Percentiles rank a stretch among this genome's conserved stretches.
These are phyloP conservation scores for Vaucheria bursata DNA, from an alignment of 352 stramenopile genomes.

Conservation along the genomic window DNA sequence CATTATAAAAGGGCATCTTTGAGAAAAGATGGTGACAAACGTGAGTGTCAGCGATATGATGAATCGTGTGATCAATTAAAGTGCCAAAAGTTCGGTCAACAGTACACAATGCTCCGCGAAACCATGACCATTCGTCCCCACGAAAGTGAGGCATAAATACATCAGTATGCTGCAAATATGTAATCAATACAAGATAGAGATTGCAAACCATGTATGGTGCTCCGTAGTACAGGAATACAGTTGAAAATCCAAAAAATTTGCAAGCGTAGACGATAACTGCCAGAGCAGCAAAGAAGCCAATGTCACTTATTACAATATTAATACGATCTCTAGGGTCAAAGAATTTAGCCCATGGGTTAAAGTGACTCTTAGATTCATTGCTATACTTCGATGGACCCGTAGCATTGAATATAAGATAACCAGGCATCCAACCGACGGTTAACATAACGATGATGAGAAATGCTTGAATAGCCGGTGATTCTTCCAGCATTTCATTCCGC, in stretches of 20 bases:
- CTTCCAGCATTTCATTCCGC: conserved; percentile 72
- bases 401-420: conserved; percentile 92
- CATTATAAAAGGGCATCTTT: conserved; percentile 98
- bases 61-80: conserved; percentile 89
- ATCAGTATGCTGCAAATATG: conserved; percentile 94
- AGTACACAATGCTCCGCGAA: conserved; percentile 87
- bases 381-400: conserved; percentile 77
- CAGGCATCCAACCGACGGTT: conserved; percentile 85
- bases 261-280: conserved; percentile 52
- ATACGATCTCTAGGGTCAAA: conserved; percentile 79
- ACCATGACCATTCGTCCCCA: conserved; percentile 82
- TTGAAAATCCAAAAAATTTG: conserved; percentile 53
- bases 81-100: conserved; percentile 90
- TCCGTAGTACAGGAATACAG: conserved; percentile 86
- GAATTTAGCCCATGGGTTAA: conserved; percentile 73
- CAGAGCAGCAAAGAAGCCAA: conserved; percentile 69
- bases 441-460: conserved; percentile 87
- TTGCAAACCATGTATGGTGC: conserved; percentile 90
- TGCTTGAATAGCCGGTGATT: conserved; percentile 83
- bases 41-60: conserved; percentile 95
- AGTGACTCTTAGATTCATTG: conserved; percentile 78
- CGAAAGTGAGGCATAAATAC: conserved; percentile 82
- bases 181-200: conserved; percentile 91
- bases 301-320: conserved; percentile 82
- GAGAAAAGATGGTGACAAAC: conserved; percentile 96